Percentiles rank a stretch among this genome's conserved stretches.
Conservation (phyloP, 2,329 filamentous ascomycete genomes). For the Ceratocystis ficicola region DNA sequence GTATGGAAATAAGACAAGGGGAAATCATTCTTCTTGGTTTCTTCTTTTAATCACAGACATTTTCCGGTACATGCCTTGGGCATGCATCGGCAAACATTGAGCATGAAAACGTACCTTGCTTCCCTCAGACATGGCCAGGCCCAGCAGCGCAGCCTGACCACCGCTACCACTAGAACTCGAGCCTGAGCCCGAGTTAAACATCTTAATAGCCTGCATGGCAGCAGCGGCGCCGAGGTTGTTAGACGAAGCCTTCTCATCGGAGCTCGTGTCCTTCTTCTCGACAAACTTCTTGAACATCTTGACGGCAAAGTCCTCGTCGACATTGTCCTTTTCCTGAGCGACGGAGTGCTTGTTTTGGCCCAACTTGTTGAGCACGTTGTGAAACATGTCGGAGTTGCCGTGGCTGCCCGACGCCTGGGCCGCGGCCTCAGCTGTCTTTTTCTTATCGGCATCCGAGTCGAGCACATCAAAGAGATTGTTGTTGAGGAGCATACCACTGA, state of each 20-base stretch:
- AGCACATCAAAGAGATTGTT: conserved; percentile 22
- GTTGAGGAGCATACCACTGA: conserved; percentile 23
- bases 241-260: conserved; percentile 37
- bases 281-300: conserved; percentile 67
- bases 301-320: conserved; percentile 50
- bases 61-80: too few relatives aligned
- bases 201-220: conserved; percentile 69
- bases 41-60: neutral
- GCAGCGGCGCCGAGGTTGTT: conserved; percentile 56
- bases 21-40: conserved; percentile 11
- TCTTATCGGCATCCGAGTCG: conserved; percentile 39
- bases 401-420: conserved; percentile 36
- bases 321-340: conserved; percentile 36
- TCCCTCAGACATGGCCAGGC: conserved; percentile 77
- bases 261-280: conserved; percentile 38
- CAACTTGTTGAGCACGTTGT: conserved; percentile 36
- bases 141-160: conserved; percentile 64
- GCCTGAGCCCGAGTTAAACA: conserved; percentile 51
- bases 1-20: neutral
- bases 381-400: conserved; percentile 39
- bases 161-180: conserved; percentile 11
- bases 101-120: conserved; percentile 47
- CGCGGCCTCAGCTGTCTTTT: conserved; percentile 38
- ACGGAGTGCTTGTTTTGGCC: conserved; percentile 39
- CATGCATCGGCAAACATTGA: too few relatives aligned